These are phyloP conservation scores for Mucor saturninus DNA, from an alignment of 371 early-diverging fungal species.

Conservation along the genomic window DNA sequence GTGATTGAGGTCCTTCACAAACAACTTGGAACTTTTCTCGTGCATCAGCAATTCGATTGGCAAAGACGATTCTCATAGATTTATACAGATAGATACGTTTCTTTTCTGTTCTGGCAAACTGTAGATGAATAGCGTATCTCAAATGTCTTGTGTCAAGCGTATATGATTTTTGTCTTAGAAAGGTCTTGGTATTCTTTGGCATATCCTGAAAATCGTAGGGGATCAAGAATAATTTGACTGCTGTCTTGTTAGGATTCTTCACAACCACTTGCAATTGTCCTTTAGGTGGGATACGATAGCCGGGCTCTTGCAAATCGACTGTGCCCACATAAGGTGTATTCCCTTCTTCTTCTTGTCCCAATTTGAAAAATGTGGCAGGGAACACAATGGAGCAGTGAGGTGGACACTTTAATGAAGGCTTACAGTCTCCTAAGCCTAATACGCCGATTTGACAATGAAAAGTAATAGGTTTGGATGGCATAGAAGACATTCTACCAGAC, in stretches of 20 bases:
- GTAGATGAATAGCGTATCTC: conserved; percentile 81
- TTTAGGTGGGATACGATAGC: conserved; percentile 73
- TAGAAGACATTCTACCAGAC: conserved; percentile 81
- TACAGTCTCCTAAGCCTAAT: conserved; percentile 66
- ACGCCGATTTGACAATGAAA: conserved; percentile 81
- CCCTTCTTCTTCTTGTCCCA: conserved; percentile 46
- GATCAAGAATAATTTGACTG: conserved; percentile 79
- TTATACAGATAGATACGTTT: conserved; percentile 68
- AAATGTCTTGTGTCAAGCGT: conserved; percentile 33
- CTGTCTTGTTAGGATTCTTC: conserved; percentile 81
- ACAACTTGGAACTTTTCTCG: conserved; percentile 66
- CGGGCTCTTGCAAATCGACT: conserved; percentile 48
- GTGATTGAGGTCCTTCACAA: conserved; percentile 64
- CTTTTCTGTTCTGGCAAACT: conserved; percentile 63
- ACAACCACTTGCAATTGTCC: conserved; percentile 87
- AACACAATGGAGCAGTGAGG: conserved; percentile 72
- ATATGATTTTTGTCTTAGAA: conserved; percentile 81
- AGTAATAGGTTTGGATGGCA: conserved; percentile 76
- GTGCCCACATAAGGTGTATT: conserved; percentile 62
- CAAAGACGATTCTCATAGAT: conserved; percentile 79
- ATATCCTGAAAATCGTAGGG: conserved; percentile 84
- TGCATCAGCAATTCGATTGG: conserved; percentile 63
- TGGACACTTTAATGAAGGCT: conserved; percentile 68
- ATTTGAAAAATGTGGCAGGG: conserved; percentile 79
- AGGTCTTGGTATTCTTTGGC: conserved; percentile 77